Percentiles rank a stretch among this genome's conserved stretches.
These are phyloP conservation scores for Brassica hybrid DNA, from an alignment of 441 rosid species.

Conservation along the genomic window DNA sequence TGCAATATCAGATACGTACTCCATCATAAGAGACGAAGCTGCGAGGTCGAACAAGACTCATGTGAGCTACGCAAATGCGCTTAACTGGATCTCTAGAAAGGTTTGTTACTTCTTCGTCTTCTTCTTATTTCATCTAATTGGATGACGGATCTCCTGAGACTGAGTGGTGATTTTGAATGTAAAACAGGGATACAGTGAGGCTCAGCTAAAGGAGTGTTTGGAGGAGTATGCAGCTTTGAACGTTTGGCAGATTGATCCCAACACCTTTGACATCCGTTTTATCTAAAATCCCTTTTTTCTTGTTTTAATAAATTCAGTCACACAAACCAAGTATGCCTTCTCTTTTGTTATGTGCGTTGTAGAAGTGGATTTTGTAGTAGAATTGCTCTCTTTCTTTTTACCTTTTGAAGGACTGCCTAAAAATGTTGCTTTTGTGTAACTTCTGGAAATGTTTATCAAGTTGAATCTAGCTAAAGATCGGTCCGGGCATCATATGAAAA, in stretches of 20 bases:
- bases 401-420: background rate
- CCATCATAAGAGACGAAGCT: conserved; percentile 97
- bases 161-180: background rate
- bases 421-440: background rate
- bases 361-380: background rate
- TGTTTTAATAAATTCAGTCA: background rate
- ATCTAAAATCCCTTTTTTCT: conserved; percentile 45
- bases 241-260: conserved; percentile 98
- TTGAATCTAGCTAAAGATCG: no score
- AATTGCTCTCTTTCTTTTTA: background rate
- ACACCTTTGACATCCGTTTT: conserved; percentile 92
- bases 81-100: conserved; percentile 99
- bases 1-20: conserved; percentile 94
- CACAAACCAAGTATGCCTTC: background rate
- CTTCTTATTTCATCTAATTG: background rate
- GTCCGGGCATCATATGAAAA: no score
- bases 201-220: conserved; percentile 95
- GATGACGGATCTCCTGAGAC: no score
- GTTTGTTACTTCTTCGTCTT: conserved; percentile 48
- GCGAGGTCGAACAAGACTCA: conserved; percentile 84
- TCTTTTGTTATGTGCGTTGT: background rate
- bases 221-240: conserved; percentile 98
- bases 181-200: conserved; percentile 96
- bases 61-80: conserved; percentile 85
- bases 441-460: background rate